Base-by-base conservation (phyloP, 176 grass and related monocot genomes). In the Oryza glaberrima region DNA sequence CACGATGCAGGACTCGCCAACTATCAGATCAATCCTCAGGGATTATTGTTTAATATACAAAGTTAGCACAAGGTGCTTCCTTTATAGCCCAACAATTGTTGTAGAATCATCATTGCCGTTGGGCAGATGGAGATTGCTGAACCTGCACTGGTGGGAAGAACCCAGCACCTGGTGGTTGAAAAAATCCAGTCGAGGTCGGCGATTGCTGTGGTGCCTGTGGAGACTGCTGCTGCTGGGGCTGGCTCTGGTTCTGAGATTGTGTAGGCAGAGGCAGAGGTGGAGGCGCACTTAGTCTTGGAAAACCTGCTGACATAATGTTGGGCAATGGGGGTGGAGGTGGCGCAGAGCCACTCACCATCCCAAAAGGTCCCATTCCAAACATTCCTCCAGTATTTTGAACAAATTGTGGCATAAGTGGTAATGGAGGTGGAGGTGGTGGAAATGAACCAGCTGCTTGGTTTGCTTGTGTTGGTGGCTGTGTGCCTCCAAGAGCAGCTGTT, bases 61-160 rank as follows among this genome's bases (percentile, higher is more conserved):
- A 87, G 67, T 87, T 77, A 82, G 82, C 70, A 87, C 77, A 84
- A 80, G 65, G 73, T 73, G 85, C 41, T 52, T 49, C 70, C 52
- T 80, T 41, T 43, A 84, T 69, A 47, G 35, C 87, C 51, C 1
- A 0, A 77, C 19, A 68, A 80, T 45, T 78, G 69, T 11, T 46
- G 36, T 66, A 63, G 8, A 75, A 83, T 90, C 76, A 92, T 78
- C 79, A 95, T 78, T 96, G 93, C 66, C 88, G 86, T 80, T 99
- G 91, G 63, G 77, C 88, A 23, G 90, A 91, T 3, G 96, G 91
- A 45, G 91, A 81, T 38, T 91, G 83, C 80, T 99, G 96, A 30
- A 90, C 30, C 86, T 92, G 96, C 65, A 88, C 79, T 4, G 86
- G 88, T 1, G 89, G 81, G 34, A 93, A 96, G 81, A 96, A 99